These are phyloP conservation scores for Suillus subluteus DNA, from an alignment of 768 basidiomycete species.

Conservation along the genomic window DNA sequence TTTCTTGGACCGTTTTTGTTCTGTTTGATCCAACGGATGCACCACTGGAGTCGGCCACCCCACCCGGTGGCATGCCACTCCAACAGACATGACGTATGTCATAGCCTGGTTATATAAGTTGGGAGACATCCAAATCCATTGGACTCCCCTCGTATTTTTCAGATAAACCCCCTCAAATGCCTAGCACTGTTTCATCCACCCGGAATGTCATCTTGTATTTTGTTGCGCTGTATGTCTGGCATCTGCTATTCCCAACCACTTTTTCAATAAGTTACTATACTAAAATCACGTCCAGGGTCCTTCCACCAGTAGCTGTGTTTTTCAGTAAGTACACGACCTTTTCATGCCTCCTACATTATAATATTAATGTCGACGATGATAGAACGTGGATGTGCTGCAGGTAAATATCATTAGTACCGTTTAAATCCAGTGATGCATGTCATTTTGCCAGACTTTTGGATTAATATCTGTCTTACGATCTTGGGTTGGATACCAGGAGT, in stretches of 20 bases:
- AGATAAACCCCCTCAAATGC: conserved; percentile 18
- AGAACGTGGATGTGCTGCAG: conserved; percentile 33
- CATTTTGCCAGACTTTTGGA: conserved; percentile 34
- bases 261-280: neutral
- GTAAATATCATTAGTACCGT: conserved; percentile 11
- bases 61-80: neutral
- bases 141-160: neutral
- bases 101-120: neutral
- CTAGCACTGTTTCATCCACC: conserved; percentile 30
- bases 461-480: conserved; percentile 42
- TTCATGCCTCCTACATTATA: neutral
- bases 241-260: neutral
- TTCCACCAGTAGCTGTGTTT: conserved; percentile 34
- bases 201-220: conserved; percentile 43
- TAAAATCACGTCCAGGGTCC: conserved; percentile 18
- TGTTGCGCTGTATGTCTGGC: conserved; percentile 29
- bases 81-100: neutral
- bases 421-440: neutral
- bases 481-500: conserved; percentile 58
- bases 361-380: neutral
- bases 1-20: too few species aligned
- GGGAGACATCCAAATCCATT: neutral
- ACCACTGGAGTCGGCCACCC: neutral
- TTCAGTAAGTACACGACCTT: conserved; percentile 25
- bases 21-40: neutral